Base-by-base conservation (phyloP, 1,284 basidiomycete species). In the Leccinum angustisporum region DNA sequence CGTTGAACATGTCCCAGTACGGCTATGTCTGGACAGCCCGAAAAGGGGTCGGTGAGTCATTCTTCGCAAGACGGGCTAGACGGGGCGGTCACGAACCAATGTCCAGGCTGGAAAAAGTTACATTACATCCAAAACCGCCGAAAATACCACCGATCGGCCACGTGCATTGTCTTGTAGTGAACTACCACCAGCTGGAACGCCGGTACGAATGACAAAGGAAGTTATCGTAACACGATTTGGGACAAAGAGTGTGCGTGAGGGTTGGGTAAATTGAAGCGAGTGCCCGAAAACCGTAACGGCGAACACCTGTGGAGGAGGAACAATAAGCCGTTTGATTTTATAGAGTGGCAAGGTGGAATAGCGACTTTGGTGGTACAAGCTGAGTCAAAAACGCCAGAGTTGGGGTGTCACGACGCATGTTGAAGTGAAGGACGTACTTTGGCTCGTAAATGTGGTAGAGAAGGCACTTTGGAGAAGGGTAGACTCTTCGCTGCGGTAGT, bases 131-230 rank as follows among this genome's bases (percentile, higher is more conserved):
- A 46, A 61, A 57, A 52, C 46, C 52, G 61, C 58, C 62, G 60
- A 58, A 16, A 67, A 70, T 67, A 56, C 63, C 14, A 60, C 69
- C 72, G 70, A 61, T 46, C 43, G 36, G 51, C 34, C 60, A 62
- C 65, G 34, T 61, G 61, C 57, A 25, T 21, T 54, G 60, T 51
- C 46, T 16, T 60, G 57, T 25, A 27, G 52, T 59, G 56, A 54
- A n/a, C 48, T 54, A 51, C 43, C 18, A 21, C 18, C 18, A 21
- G 43, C 18, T 21, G 43, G 43, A 46, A 21, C 43, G 18, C 31
- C 8, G 31, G 54, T 14, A 54, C 6, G 11, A 14, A 16, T n/a
- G 18, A 18, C 38, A 9, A 14, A 46, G 34, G 58, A 56, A 50
- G 48, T 10, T 50, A 56, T 40, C 46, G 30, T 27, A 48, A 56